Evolutionary conservation across 495 filamentous ascomycete genomes (phyloP), one percentile per base, ranked within the genome.

Genomic region (Penicillium silybi): DNA sequence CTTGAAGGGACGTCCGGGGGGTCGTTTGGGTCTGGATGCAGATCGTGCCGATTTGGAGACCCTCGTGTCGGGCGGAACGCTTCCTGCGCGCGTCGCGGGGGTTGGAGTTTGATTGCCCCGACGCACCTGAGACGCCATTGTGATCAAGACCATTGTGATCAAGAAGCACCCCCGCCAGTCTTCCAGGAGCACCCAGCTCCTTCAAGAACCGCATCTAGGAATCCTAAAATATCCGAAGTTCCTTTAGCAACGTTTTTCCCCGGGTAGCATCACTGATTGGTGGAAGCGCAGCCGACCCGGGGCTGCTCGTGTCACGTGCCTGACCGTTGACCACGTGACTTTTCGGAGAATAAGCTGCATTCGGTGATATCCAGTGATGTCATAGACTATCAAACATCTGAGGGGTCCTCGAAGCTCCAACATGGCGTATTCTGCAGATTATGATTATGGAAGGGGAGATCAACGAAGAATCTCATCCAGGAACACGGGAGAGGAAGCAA

Each of bases 1-100:
- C 45, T 64, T 65, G 47, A 61, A 57, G 6, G 41, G 44, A 9
- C 61, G 56, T 17, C 54, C 54, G 19, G 43, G 53, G 46, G 44
- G 38, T 8, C 49, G 51, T 37, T 56, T 58, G 22, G 45, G 20
- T 22, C 42, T 53, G 45, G 35, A 26, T 2, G 17, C 9, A 40
- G 48, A 38, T 1, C 32, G 26, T 53, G 53, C 26, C 37, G 47
- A 19, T 38, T 56, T 32, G 16, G 44, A 22, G 13, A 45, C 52
- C 37, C 27, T 38, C 23, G 46, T 17, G 9, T 39, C 17, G 17
- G 39, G 42, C 46, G 42, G 46, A 20, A 38, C 23, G 11, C 25
- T 29, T n/a, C 19, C 26, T 4, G 26, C 22, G 13, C 29, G 37
- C 7, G 32, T 49, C 47, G 23, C 34, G n/a, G 23, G 39, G 15